Base-by-base conservation (phyloP, 208 protist genomes). In the Trypanosomatidae sp. region DNA sequence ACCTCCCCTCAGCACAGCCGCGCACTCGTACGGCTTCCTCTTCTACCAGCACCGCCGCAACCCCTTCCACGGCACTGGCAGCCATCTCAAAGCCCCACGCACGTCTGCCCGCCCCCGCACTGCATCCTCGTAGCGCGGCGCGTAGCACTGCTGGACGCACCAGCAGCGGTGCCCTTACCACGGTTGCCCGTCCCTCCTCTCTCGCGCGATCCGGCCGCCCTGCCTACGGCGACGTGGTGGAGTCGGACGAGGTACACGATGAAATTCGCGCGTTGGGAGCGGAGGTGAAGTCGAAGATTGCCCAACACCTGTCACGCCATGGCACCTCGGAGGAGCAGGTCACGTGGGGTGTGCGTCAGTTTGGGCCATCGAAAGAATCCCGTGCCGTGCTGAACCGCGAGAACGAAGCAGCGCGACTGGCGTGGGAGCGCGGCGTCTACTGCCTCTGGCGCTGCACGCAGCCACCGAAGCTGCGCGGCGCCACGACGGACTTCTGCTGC, bases 401-500 rank as follows among this genome's bases (percentile, higher is more conserved):
- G 67, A 87, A 92, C 71, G 89, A 91, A 8, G 93, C 93, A 0
- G 93, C 93, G 13, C 65, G 71, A 28, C 66, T 90, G 59, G 86
- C 91, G 19, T 76, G 84, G 25, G 82, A 90, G 66, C 87, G 72
- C 3, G 93, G 91, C 19, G 58, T 95, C 13, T 97, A 97, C 74
- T 85, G 79, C 25, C 67, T 94, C n/a, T 97, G 87, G 87, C 87
- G 91, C 44, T 90, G 75, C 71, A 33, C 66, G n/a, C 84, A 84
- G 44, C 39, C 69, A 15, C 86, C 85, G 28, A 74, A 77, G 62
- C 75, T 88, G 49, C 70, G 68, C 12, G 85, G 85, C n/a, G 77
- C 81, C 1, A 90, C 79, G 39, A 78, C 79, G 17, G 91, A 97
- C 74, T 97, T 95, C 50, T 95, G 94, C 74, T 80, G 80, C 33